These are phyloP conservation scores for Plasmodium blacklocki DNA, from an alignment of 169 alveolate species.

Conservation along the genomic window DNA sequence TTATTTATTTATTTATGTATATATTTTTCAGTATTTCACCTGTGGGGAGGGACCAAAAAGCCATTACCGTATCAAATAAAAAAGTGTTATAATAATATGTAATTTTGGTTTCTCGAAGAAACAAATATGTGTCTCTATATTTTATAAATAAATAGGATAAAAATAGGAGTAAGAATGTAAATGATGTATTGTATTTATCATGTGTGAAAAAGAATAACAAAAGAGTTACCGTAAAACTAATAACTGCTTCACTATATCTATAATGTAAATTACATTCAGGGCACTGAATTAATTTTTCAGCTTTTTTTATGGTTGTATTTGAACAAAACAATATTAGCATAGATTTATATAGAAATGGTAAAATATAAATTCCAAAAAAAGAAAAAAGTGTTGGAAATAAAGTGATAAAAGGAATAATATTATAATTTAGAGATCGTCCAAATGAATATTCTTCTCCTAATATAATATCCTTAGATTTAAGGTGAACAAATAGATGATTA, in stretches of 20 bases:
- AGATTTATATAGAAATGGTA: slow-evolving; percentile 21
- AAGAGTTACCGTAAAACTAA: slow-evolving; percentile 23
- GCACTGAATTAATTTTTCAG: slow-evolving; percentile 24
- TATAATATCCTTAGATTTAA: slow-evolving; percentile 2
- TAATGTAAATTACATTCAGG: slow-evolving; percentile 42
- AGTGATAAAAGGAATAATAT: slow-evolving; percentile 37
- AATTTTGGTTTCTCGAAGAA: slow-evolving; percentile 29
- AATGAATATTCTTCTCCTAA: slow-evolving; percentile 54
- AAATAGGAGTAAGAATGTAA: slow-evolving; percentile 18
- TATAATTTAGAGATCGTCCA: slow-evolving; percentile 26
- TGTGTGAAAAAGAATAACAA: slow-evolving; percentile 24
- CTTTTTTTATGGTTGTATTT: slow-evolving; percentile 13
- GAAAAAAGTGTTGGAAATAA: slow-evolving; percentile 26
- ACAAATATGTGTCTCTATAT: slow-evolving; percentile 42
- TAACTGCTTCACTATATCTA: slow-evolving; percentile 43
- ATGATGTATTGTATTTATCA: slow-evolving; percentile 28
- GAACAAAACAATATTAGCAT: slow-evolving; percentile 12
- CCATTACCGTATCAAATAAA: slow-evolving; percentile 32
- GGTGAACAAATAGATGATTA: slow-evolving; percentile 15
- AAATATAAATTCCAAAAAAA: slow-evolving; percentile 27
- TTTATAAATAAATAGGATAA: slow-evolving; percentile 24
- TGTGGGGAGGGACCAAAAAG: slow-evolving; percentile 33
- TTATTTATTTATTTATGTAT: too few relatives aligned
- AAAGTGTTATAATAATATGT: slow-evolving; percentile 34
- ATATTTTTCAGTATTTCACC: not conserved